Conservation (phyloP, 495 filamentous ascomycete species). For the Niebla homalea region DNA sequence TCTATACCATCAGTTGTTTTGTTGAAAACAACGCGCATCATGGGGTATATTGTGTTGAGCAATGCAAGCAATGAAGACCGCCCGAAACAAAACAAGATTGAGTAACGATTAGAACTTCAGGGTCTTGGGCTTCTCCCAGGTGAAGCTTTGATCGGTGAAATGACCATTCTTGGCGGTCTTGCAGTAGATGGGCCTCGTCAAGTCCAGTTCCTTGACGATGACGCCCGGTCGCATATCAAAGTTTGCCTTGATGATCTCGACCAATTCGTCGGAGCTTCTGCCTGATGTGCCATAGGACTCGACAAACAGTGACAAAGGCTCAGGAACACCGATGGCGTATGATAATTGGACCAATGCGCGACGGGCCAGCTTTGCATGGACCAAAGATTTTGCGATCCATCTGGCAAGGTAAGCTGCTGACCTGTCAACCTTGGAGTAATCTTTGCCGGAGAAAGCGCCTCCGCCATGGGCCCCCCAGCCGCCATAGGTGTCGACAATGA, state of each 20-base stretch:
- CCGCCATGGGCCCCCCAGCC: conserved; percentile 99
- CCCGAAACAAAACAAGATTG: background rate
- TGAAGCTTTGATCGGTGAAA: conserved; percentile 97
- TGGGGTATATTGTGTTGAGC: conserved; percentile 9
- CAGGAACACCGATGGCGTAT: conserved; percentile 96
- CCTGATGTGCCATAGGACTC: conserved; percentile 73
- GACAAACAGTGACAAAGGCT: conserved; percentile 86
- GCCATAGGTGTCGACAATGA: conserved; percentile 99
- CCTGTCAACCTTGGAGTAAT: conserved; percentile 99
- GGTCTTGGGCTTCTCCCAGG: conserved; percentile 94
- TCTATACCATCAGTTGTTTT: conserved; percentile 33
- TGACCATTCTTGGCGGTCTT: conserved; percentile 98
- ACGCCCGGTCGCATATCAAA: conserved; percentile 96
- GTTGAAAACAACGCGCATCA: conserved; percentile 48
- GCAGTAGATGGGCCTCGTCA: conserved; percentile 92
- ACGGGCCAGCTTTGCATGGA: conserved; percentile 74
- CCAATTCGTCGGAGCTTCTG: conserved; percentile 64
- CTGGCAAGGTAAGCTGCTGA: conserved; percentile 94
- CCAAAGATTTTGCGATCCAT: conserved; percentile 98
- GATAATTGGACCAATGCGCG: conserved; percentile 93
- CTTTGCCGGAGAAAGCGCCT: conserved; percentile 99
- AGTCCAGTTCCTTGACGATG: conserved; percentile 94
- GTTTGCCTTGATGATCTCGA: conserved; percentile 85
- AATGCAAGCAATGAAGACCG: conserved; percentile 3
- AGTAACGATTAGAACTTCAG: conserved; percentile 59